phyloP scores from a whole-genome alignment of 176 grass and related monocot genomes.

The Aechmea fasciata region DNA sequence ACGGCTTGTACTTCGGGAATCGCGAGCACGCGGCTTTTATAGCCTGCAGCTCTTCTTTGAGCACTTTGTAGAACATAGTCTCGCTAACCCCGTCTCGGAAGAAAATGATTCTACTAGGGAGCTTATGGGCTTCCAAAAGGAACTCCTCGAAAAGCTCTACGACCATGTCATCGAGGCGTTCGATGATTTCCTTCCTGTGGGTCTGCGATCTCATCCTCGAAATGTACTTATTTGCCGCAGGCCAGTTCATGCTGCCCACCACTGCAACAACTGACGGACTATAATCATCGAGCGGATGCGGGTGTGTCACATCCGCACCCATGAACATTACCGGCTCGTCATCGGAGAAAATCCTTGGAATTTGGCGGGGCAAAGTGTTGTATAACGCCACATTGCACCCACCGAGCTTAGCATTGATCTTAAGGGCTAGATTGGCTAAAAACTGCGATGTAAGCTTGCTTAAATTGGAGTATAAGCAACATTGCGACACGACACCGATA shows the following conservation, averaged over 20 bases:
- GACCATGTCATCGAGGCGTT: slow-evolving; percentile 59
- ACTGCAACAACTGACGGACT: slow-evolving; percentile 85
- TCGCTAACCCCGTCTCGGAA: slow-evolving; percentile 91
- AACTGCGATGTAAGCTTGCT: slow-evolving; percentile 63
- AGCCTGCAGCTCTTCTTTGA: slow-evolving; percentile 78
- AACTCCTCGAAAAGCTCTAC: slow-evolving; percentile 78
- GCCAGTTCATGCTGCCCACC: slow-evolving; percentile 92
- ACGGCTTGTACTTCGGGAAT: slow-evolving; percentile 54
- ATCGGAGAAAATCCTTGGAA: slow-evolving; percentile 58
- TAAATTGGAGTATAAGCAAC: slow-evolving; percentile 88
- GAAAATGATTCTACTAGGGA: slow-evolving; percentile 82
- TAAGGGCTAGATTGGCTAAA: slow-evolving; percentile 68
- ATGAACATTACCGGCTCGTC: slow-evolving; percentile 84
- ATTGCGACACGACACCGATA: slow-evolving; percentile 81
- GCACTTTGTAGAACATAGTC: slow-evolving; percentile 78
- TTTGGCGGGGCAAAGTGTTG: slow-evolving; percentile 71
- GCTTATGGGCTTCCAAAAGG: slow-evolving; percentile 40
- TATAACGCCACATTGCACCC: slow-evolving; percentile 68
- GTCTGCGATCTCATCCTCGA: slow-evolving; percentile 92
- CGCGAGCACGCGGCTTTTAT: slow-evolving; percentile 37
- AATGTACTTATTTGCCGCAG: slow-evolving; percentile 77
- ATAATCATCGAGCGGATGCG: slow-evolving; percentile 77
- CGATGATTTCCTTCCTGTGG: slow-evolving; percentile 90
- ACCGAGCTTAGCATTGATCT: slow-evolving; percentile 88
- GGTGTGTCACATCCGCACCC: slow-evolving; percentile 93